These are phyloP conservation scores for Cryptosporidium parvum DNA, from an alignment of 169 alveolate species.

Conservation along the genomic window DNA sequence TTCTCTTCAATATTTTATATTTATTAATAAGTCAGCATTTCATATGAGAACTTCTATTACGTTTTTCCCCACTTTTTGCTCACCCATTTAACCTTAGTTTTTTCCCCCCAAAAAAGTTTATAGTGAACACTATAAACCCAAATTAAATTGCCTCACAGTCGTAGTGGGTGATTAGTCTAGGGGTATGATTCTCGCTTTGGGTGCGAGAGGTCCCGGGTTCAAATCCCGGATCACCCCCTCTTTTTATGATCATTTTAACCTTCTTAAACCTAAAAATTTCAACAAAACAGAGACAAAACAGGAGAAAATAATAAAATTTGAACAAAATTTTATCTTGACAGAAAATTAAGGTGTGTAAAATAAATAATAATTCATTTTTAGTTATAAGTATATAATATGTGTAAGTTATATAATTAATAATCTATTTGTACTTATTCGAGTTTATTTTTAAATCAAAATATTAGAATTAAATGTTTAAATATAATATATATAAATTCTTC, in stretches of 20 bases:
- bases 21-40: background rate
- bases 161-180: slow-evolving; percentile 81
- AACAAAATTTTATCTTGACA: background rate
- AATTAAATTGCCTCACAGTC: background rate
- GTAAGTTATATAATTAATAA: background rate
- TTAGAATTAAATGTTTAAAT: slow-evolving; percentile 1
- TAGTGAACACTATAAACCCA: background rate
- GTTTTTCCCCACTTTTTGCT: background rate
- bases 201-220: slow-evolving; percentile 87
- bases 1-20: too few species aligned
- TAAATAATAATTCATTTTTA: too few species aligned
- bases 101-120: background rate
- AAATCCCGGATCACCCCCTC: slow-evolving; percentile 84
- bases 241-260: background rate
- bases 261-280: background rate
- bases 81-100: background rate
- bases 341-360: too few species aligned
- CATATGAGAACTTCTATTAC: background rate
- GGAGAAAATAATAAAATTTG: background rate
- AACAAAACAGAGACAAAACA: background rate
- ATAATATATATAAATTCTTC: background rate
- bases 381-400: too few species aligned
- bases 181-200: slow-evolving; percentile 86
- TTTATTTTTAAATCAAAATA: background rate
- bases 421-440: too few species aligned